phyloP scores from a whole-genome alignment of 2,329 filamentous ascomycete species.

The Hymenoscyphus infarciens region DNA sequence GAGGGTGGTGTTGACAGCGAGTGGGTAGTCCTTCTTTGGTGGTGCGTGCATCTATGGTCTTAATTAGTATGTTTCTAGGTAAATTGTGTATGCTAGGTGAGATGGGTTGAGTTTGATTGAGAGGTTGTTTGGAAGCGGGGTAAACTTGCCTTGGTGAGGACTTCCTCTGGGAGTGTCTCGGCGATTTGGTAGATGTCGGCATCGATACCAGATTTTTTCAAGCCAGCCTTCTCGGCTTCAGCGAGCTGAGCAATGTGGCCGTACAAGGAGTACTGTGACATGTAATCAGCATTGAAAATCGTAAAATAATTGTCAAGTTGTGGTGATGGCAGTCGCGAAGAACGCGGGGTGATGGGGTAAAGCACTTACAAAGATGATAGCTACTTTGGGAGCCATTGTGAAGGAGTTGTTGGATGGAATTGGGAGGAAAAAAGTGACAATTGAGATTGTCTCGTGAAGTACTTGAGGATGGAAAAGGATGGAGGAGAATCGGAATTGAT shows the following conservation, averaged over 20 bases:
- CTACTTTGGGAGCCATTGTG: slow-evolving; percentile 82
- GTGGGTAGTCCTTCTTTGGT: slow-evolving; percentile 65
- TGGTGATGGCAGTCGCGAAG: neutral
- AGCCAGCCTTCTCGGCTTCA: slow-evolving; percentile 85
- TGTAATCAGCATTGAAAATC: neutral
- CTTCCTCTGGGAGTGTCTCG: slow-evolving; percentile 82
- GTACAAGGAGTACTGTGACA: slow-evolving; percentile 82
- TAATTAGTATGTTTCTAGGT: neutral
- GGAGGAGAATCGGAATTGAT: neutral
- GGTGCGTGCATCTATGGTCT: slow-evolving; percentile 74
- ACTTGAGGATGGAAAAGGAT: neutral
- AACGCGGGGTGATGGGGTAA: slow-evolving; percentile 15
- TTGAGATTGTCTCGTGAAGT: neutral
- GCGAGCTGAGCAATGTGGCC: slow-evolving; percentile 84
- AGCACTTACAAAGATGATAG: slow-evolving; percentile 77
- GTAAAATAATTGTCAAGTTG: neutral
- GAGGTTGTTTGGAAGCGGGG: neutral
- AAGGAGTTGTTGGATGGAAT: slow-evolving; percentile 4
- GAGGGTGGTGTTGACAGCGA: slow-evolving; percentile 57
- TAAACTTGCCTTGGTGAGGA: slow-evolving; percentile 60
- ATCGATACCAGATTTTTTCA: slow-evolving; percentile 79
- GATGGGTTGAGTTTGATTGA: neutral
- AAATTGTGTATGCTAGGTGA: neutral
- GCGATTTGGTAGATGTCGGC: slow-evolving; percentile 71
- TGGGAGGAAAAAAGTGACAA: neutral